Base-by-base conservation (phyloP, 2,329 filamentous ascomycete species). In the Botrytis porri region DNA sequence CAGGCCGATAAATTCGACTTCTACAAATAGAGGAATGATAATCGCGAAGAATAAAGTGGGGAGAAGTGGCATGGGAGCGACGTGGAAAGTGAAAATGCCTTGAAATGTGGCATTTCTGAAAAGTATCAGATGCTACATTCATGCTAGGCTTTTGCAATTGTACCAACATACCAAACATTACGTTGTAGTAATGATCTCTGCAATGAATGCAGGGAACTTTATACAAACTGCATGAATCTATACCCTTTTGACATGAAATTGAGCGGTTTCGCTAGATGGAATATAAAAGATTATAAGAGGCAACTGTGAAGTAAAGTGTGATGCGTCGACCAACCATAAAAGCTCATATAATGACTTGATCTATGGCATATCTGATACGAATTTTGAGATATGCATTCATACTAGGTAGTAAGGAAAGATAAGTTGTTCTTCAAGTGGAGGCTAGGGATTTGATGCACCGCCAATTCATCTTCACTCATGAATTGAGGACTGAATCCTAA, bases 1-100 rank as follows among this genome's bases (percentile, higher is more conserved):
- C 35, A 76, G 81, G 90, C 88, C 80, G 88, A 87, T 84, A 93
- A 93, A 85, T 97, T 97, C 81, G 95, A 98, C 83, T 98, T 97
- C 84, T 97, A 97, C 88, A 94, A 93, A 84, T 93, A 90, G 72
- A 75, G 29, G 35, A 45, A 41, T 57, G 18, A 41, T 57, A 57
- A 3, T 32, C 22, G 59, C 18, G 39, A 37, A 25, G 25, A 39
- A 29, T 32, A 54, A n/a, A 39, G 18, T 22, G 18, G 59, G 45
- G 41, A 35, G n/a, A 25, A n/a, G 12, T 59, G 29, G 63, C 48
- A 59, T 41, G 45, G 43, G 16, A 45, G 54, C 32, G 14, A 37
- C 2, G 41, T 60, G 60, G 59, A 71, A 71, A 29, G 45, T 63
- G 43, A 63, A 32, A 71, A 54, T 32, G 14, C 57, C 41, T 39